Evolutionary conservation across 192 early-diverging fungal genomes (phyloP).

Genomic region (Chytriomyces sp.): DNA sequence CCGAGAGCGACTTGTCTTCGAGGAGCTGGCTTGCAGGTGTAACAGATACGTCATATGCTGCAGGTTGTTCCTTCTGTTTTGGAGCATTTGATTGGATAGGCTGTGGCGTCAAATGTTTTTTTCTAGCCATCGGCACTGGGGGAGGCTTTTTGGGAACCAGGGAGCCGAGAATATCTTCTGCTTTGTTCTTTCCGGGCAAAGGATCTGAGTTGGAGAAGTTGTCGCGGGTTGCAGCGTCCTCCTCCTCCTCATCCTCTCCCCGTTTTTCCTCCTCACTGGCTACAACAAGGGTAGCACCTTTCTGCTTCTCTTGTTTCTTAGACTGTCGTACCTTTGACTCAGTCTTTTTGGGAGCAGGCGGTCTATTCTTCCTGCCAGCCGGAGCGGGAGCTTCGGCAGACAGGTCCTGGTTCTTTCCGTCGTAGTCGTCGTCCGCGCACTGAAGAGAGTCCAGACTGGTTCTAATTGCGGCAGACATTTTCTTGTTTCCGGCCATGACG

Average conservation of each 20-base stretch:
- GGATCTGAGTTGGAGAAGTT: background rate
- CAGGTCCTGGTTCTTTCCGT: too few relatives aligned
- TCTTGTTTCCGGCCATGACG: too few relatives aligned
- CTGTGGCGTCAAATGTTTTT: background rate
- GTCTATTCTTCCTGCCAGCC: too few relatives aligned
- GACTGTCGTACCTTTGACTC: background rate
- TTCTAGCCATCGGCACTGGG: background rate
- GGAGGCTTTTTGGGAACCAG: background rate
- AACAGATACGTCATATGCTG: too few relatives aligned
- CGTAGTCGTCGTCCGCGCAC: too few relatives aligned
- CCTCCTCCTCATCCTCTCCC: background rate
- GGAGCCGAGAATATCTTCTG: background rate
- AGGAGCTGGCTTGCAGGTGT: too few relatives aligned
- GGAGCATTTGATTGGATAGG: background rate
- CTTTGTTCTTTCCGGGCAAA: background rate
- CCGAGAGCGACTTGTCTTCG: too few relatives aligned
- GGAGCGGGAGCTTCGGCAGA: too few relatives aligned
- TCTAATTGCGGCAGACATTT: too few relatives aligned
- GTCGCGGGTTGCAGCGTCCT: background rate
- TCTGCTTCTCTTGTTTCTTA: background rate
- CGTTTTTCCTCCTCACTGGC: background rate
- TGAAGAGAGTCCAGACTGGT: too few relatives aligned
- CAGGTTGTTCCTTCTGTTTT: too few relatives aligned
- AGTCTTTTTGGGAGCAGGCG: background rate
- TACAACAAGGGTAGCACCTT: too few relatives aligned